These are phyloP conservation scores for Tremella yokohamensis DNA, from an alignment of 768 basidiomycete genomes.

Conservation along the genomic window DNA sequence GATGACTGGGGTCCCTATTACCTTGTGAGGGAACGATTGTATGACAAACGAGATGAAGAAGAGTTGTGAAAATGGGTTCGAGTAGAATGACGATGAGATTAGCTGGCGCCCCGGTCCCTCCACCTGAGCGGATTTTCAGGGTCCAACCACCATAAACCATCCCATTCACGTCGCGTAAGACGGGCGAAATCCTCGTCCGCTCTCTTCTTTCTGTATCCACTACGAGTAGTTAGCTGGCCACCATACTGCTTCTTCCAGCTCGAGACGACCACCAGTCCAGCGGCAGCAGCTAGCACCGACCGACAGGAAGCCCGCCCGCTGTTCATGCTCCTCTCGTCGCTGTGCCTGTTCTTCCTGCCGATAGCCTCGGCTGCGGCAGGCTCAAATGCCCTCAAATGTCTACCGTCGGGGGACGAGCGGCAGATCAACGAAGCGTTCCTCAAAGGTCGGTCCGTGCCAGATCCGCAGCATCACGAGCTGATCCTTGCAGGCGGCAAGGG, in stretches of 20 bases:
- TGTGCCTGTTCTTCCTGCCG: slow-evolving; percentile 3
- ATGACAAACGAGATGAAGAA: neutral
- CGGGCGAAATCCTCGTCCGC: no score
- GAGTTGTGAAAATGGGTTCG: neutral
- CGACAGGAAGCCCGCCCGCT: neutral
- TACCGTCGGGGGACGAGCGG: slow-evolving; percentile 31
- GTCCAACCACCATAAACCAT: no score
- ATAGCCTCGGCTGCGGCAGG: slow-evolving; percentile 6
- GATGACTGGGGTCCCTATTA: no score
- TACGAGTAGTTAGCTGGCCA: no score
- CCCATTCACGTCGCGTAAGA: no score
- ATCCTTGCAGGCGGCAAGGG: slow-evolving; percentile 37
- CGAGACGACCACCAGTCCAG: no score
- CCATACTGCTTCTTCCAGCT: no score
- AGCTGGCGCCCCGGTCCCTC: no score
- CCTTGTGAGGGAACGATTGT: neutral
- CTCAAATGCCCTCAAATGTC: slow-evolving; percentile 15
- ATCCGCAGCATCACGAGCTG: neutral
- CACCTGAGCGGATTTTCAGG: no score
- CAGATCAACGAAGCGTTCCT: slow-evolving; percentile 33
- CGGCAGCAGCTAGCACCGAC: no score
- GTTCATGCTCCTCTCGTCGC: slow-evolving; percentile 8
- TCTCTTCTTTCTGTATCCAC: no score
- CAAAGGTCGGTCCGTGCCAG: slow-evolving; percentile 18
- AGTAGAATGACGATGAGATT: neutral